Conservation (phyloP, 2,329 filamentous ascomycete genomes). For the Fusarium sp. region DNA sequence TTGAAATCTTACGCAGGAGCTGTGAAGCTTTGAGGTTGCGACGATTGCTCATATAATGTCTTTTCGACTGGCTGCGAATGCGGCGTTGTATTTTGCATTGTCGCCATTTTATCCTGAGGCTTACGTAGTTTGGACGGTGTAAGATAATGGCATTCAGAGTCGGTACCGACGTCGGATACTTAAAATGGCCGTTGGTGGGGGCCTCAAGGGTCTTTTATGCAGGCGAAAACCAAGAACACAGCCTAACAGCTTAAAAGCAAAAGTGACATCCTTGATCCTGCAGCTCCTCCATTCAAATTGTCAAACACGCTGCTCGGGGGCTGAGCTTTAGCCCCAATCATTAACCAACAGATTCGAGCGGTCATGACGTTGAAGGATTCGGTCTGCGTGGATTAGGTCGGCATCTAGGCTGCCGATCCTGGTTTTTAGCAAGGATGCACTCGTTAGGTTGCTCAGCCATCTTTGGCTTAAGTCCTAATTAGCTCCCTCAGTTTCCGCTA, state of each 20-base stretch:
- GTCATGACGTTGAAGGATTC: slow-evolving; percentile 29
- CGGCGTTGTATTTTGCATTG: slow-evolving; percentile 4
- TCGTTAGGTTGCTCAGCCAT: no score
- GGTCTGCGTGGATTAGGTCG: no score
- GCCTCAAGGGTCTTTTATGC: slow-evolving; percentile 10
- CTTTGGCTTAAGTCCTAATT: neutral
- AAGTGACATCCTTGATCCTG: neutral
- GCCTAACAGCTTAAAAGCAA: neutral
- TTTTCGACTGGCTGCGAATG: neutral
- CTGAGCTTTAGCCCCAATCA: slow-evolving; percentile 19
- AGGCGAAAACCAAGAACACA: neutral
- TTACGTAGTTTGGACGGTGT: neutral
- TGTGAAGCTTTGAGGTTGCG: slow-evolving; percentile 1
- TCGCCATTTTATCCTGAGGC: slow-evolving; percentile 3
- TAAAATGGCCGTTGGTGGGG: slow-evolving; percentile 3
- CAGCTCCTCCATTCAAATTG: neutral
- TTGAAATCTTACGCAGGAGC: neutral
- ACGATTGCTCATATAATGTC: neutral
- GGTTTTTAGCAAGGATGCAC: slow-evolving; percentile 10
- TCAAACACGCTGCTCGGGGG: slow-evolving; percentile 9
- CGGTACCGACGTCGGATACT: neutral
- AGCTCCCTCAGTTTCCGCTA: no score
- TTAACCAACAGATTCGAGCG: slow-evolving; percentile 6
- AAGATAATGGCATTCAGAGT: neutral
- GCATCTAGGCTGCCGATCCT: slow-evolving; percentile 5